Evolutionary conservation across 352 stramenopile genomes (phyloP), one percentile per base, ranked within the genome.

Genomic region (Phytopythium litorale): DNA sequence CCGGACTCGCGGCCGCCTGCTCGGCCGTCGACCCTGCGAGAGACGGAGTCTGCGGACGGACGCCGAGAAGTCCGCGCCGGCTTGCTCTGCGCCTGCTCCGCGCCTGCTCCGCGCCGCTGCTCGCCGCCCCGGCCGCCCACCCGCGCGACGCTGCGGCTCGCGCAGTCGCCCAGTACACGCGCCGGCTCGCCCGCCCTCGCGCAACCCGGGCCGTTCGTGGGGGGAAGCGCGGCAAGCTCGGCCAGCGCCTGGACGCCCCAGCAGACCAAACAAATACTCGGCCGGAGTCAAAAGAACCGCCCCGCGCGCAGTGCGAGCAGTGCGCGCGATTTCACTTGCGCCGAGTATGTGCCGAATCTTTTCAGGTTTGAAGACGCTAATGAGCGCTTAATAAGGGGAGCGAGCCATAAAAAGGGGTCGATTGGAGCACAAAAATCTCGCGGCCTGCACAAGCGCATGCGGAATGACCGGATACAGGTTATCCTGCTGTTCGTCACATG

Each of bases 161-260:
- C 45, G 45, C 46, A 28, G 23, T 33, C 40, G 16, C 9, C 35
- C 3, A 40, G 35, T 16, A 15, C 9, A 40, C 40, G 16, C 46
- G 12, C 46, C 35, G 23, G 25, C 46, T 52, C 46, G 23, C 46
- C 40, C n/a, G 23, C 21, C 45, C 23, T n/a, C 19, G 46, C 46
- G 13, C 23, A 33, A 21, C 4, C 25, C 25, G 23, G 46, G 46
- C 15, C 46, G 9, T 35, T 53, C 46, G 32, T 35, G 46, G 7
- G 46, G 46, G 45, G 45, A 52, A 52, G 21, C 12, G 46, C 46
- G 32, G 23, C 46, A 53, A 51, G 28, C 11, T 51, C 45, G 35
- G 35, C 28, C 28, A 32, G 28, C 35, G 35, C 35, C 1, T 15
- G 9, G 28, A 30, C 1, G 1, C 21, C 45, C 45, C 40, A 46